A percentile compares a stretch with the other conserved stretches of the same genome.
Conservation (phyloP, 2,329 filamentous ascomycete species). For the Diplodia mutila region DNA sequence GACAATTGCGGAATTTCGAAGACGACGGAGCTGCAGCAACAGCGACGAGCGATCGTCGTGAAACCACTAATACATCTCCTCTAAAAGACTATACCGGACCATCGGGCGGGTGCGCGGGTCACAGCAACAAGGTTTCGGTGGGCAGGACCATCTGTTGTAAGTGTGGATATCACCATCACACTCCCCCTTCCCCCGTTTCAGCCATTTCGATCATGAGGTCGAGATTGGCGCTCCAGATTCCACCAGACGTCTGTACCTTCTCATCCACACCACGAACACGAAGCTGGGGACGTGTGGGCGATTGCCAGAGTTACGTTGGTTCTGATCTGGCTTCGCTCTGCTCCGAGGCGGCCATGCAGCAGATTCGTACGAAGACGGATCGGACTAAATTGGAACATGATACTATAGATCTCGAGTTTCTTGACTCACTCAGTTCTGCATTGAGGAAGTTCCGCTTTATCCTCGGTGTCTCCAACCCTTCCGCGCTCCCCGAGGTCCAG, state of each 20-base stretch:
- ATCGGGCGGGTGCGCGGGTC: no score
- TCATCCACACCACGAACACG: slow-evolving; percentile 99
- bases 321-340: slow-evolving; percentile 98
- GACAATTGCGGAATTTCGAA: no score
- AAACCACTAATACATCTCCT: no score
- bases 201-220: slow-evolving; percentile 98
- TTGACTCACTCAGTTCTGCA: slow-evolving; percentile 96
- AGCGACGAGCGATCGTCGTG: no score
- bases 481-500: slow-evolving; percentile 96
- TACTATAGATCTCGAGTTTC: slow-evolving; percentile 96
- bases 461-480: slow-evolving; percentile 96
- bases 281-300: slow-evolving; percentile 94
- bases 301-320: slow-evolving; percentile 98
- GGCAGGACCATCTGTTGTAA: no score
- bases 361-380: slow-evolving; percentile 99
- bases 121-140: no score
- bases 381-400: slow-evolving; percentile 98
- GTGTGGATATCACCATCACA: no score
- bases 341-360: slow-evolving; percentile 99
- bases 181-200: slow-evolving; percentile 94
- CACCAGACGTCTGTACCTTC: slow-evolving; percentile 96
- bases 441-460: slow-evolving; percentile 99
- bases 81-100: no score
- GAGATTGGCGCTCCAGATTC: slow-evolving; percentile 98
- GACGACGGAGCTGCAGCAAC: no score